Percentiles rank a stretch among this genome's conserved stretches.
Conservation (phyloP, 1,284 basidiomycete species). For the Sporisorium sorghi region DNA sequence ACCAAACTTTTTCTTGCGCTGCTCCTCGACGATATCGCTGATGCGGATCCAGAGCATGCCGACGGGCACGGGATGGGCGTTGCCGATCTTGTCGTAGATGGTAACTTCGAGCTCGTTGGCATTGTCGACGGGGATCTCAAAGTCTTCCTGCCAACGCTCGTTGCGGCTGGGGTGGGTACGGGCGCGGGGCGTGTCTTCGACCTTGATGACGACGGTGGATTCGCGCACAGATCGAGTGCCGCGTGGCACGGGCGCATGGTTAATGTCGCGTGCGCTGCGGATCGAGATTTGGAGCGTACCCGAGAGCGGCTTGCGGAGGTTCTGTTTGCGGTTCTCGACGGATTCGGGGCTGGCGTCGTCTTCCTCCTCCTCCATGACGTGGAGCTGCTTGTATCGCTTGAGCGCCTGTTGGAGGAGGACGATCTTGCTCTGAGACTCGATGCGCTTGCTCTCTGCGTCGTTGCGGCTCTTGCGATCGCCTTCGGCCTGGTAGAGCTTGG, state of each 20-base stretch:
- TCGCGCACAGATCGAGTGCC: slow-evolving; percentile 72
- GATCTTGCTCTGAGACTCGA: slow-evolving; percentile 96
- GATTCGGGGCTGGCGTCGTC: slow-evolving; percentile 72
- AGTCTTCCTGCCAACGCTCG: slow-evolving; percentile 97
- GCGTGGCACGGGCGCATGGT: slow-evolving; percentile 83
- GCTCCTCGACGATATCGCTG: slow-evolving; percentile 92
- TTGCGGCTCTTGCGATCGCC: slow-evolving; percentile 80
- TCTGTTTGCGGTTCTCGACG: slow-evolving; percentile 83
- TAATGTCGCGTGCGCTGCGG: slow-evolving; percentile 89
- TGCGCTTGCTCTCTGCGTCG: slow-evolving; percentile 91
- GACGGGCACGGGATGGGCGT: slow-evolving; percentile 84
- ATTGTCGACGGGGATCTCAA: slow-evolving; percentile 95
- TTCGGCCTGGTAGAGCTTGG: slow-evolving; percentile 85
- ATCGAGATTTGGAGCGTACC: slow-evolving; percentile 91
- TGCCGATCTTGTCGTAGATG: slow-evolving; percentile 88
- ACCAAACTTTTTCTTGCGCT: slow-evolving; percentile 89
- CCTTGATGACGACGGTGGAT: slow-evolving; percentile 92
- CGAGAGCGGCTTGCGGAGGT: slow-evolving; percentile 90
- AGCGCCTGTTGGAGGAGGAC: slow-evolving; percentile 90
- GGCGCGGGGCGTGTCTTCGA: slow-evolving; percentile 93
- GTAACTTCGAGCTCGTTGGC: slow-evolving; percentile 98
- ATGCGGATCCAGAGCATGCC: slow-evolving; percentile 96
- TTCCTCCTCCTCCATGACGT: slow-evolving; percentile 88
- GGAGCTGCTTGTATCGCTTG: slow-evolving; percentile 94
- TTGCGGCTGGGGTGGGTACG: slow-evolving; percentile 91